Conservation (phyloP, 768 basidiomycete species). For the Termitomyces sp. region DNA sequence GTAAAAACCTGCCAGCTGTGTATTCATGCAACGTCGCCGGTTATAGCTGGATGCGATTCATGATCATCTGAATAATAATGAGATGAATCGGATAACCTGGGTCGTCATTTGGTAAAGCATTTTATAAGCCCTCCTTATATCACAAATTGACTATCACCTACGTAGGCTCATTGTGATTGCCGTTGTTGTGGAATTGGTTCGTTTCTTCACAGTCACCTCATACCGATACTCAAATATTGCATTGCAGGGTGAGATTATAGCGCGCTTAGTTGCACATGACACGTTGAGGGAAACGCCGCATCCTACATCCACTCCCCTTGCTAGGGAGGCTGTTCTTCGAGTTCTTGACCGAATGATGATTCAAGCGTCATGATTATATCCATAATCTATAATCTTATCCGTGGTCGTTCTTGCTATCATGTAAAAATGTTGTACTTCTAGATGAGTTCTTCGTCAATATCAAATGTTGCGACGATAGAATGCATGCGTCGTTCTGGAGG, state of each 20-base stretch:
- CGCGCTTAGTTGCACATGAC: constrained; percentile 69
- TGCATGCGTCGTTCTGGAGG: too few relatives aligned
- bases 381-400: not conserved
- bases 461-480: not conserved
- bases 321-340: constrained; percentile 34
- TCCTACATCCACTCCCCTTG: constrained; percentile 16
- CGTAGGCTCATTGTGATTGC: constrained; percentile 85
- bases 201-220: constrained; percentile 18
- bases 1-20: not conserved
- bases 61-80: constrained; percentile 84
- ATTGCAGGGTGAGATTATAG: constrained; percentile 73
- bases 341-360: constrained; percentile 39
- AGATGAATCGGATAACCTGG: constrained; percentile 86
- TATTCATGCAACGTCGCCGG: constrained; percentile 15
- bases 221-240: not conserved
- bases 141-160: constrained; percentile 16
- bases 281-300: constrained; percentile 26
- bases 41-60: constrained; percentile 89
- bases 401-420: not conserved
- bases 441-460: not conserved
- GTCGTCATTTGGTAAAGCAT: constrained; percentile 40
- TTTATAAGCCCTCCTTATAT: constrained; percentile 11
- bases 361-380: not conserved
- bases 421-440: not conserved
- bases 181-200: constrained; percentile 80